Evolutionary conservation across 495 filamentous ascomycete genomes (phyloP), one percentile per base, ranked within the genome.

Genomic region (Talaromyces proteolyticus): DNA sequence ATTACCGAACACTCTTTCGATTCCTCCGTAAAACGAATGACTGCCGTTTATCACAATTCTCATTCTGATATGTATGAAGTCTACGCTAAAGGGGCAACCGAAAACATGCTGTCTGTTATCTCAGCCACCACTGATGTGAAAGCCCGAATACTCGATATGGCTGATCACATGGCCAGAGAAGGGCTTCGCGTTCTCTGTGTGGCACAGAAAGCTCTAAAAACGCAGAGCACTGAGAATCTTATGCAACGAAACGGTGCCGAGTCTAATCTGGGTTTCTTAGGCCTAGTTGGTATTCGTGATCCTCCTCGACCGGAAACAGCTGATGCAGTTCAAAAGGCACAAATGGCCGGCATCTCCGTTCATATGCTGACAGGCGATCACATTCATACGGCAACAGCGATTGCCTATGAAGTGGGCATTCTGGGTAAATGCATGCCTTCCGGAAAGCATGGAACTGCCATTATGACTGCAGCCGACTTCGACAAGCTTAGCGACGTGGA

Each of bases 351-450:
- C 22, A 87, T 91, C 51, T 76, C 76, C 52, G 85, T 90, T 7
- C 85, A 89, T 64, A 91, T 91, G 87, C 70, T 91, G 19, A 91
- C 87, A 24, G 87, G 85, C 17, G 87, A 91, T 56, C 86, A 91
- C 54, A 79, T 81, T 3, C 81, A 79, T 36, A 92, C 88, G 6
- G 88, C 88, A 23, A 78, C 76, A 44, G 82, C 85, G 4, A 91
- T 92, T 55, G 88, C 87, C 10, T 75, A 77, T 56, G 80, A 89
- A 68, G 83, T 89, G 12, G 86, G 87, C 40, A 89, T 89, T 55
- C 74, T 89, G 50, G 82, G 84, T 4, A 63, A 67, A 20, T 67
- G 69, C 21, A 62, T 84, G 2, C 62, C 75, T 19, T 59, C 64
- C 4, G 68, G 69, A 6, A 65, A 81, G 14, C 76, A 80, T 6